Percentiles rank a stretch among this genome's conserved stretches.
Conservation (phyloP, 768 basidiomycete species). For the Rossbeevera mucosa region DNA sequence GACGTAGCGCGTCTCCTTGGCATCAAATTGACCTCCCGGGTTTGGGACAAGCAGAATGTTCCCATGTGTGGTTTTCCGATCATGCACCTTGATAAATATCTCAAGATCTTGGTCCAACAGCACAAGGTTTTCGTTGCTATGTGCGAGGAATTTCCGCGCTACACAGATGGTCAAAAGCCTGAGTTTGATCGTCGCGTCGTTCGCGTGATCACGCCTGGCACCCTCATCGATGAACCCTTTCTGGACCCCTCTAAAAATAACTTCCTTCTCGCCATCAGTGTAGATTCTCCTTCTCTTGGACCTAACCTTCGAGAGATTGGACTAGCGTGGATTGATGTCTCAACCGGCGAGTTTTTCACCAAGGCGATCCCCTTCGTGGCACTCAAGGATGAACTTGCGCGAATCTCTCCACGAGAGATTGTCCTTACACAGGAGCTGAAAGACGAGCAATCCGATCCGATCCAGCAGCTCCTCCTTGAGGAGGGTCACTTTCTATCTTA, state of each 20-base stretch:
- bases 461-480: slow-evolving; percentile 48
- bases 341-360: slow-evolving; percentile 90
- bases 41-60: slow-evolving; percentile 65
- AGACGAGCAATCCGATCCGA: slow-evolving; percentile 37
- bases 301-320: slow-evolving; percentile 38
- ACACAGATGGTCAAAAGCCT: slow-evolving; percentile 46
- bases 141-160: slow-evolving; percentile 83
- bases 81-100: slow-evolving; percentile 76
- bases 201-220: slow-evolving; percentile 89
- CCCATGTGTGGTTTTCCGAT: slow-evolving; percentile 92
- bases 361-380: slow-evolving; percentile 49
- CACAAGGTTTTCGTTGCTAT: slow-evolving; percentile 84
- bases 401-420: slow-evolving; percentile 79
- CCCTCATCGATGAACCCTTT: slow-evolving; percentile 89
- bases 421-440: slow-evolving; percentile 52
- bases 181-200: slow-evolving; percentile 77
- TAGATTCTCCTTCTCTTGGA: slow-evolving; percentile 10
- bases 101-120: slow-evolving; percentile 81
- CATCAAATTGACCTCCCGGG: slow-evolving; percentile 77
- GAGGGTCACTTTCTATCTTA: slow-evolving; percentile 56
- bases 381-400: slow-evolving; percentile 76
- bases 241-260: slow-evolving; percentile 84
- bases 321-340: slow-evolving; percentile 92
- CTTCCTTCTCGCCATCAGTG: slow-evolving; percentile 70
- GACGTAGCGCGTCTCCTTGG: slow-evolving; percentile 72